Percentiles rank a stretch among this genome's conserved stretches.
phyloP scores from a whole-genome alignment of 441 rosid genomes.

The Arabidopsis hybrid region DNA sequence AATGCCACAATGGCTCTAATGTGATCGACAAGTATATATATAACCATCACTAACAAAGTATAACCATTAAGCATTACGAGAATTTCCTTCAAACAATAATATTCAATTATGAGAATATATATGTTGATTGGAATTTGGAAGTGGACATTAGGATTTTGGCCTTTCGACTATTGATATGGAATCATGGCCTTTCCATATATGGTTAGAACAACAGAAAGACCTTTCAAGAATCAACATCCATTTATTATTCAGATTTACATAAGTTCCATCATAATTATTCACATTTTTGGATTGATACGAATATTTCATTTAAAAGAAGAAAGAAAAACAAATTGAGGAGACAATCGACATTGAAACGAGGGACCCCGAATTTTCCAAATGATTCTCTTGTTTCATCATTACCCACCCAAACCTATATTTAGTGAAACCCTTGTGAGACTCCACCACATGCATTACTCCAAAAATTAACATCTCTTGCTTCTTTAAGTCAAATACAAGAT shows the following conservation, averaged over 20 bases:
- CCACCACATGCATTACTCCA: slow-evolving; percentile 43
- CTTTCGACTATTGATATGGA: slow-evolving; percentile 35
- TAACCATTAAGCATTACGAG: background rate
- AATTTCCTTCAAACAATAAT: background rate
- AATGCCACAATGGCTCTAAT: background rate
- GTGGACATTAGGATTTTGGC: slow-evolving; percentile 29
- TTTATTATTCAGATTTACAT: slow-evolving; percentile 35
- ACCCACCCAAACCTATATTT: slow-evolving; percentile 41
- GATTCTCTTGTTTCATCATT: slow-evolving; percentile 48
- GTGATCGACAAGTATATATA: slow-evolving; percentile 15
- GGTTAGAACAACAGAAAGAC: slow-evolving; percentile 29
- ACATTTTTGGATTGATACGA: slow-evolving; percentile 39
- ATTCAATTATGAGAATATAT: slow-evolving; percentile 25
- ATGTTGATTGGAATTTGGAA: slow-evolving; percentile 9
- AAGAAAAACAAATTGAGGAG: slow-evolving; percentile 1
- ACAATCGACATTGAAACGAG: slow-evolving; percentile 43
- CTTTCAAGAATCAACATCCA: slow-evolving; percentile 33
- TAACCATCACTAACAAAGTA: slow-evolving; percentile 21
- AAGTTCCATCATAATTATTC: slow-evolving; percentile 34
- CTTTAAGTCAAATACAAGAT: background rate
- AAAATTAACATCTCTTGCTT: slow-evolving; percentile 21
- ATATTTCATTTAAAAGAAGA: slow-evolving; percentile 16
- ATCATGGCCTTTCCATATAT: slow-evolving; percentile 41
- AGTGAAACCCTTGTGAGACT: slow-evolving; percentile 44
- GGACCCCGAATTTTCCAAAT: slow-evolving; percentile 39